Conservation (phyloP, 257 asterid species). For the Solanum pinnatisectum region DNA sequence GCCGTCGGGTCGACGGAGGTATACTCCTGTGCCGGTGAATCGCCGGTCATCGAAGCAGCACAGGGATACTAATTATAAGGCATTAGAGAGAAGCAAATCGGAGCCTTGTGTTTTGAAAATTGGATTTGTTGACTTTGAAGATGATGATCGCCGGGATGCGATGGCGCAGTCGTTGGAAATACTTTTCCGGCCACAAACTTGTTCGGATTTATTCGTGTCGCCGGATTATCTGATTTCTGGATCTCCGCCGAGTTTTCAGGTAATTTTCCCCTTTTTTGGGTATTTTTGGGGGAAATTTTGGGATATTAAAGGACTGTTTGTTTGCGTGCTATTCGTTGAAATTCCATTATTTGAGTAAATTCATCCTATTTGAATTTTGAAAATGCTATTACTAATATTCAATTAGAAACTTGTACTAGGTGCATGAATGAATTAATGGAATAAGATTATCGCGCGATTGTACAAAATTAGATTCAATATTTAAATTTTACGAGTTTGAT, state of each 20-base stretch:
- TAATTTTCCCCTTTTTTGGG: neutral
- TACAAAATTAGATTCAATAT: neutral
- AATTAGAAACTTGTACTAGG: neutral
- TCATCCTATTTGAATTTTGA: neutral
- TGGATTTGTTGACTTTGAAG: neutral
- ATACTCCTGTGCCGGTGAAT: neutral
- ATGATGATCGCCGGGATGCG: neutral
- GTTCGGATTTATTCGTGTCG: conserved; percentile 27
- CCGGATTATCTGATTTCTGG: conserved; percentile 15
- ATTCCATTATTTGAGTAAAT: neutral
- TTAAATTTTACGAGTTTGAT: neutral
- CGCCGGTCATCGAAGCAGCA: conserved; percentile 5
- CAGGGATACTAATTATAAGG: neutral
- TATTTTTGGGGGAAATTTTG: neutral
- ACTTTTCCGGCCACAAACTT: conserved; percentile 37
- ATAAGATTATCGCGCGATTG: neutral
- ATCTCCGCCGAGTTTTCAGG: conserved; percentile 19
- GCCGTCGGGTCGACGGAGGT: conserved; percentile 2
- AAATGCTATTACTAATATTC: neutral
- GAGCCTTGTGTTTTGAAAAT: conserved; percentile 26
- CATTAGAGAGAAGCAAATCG: conserved; percentile 31
- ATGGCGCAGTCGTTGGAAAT: conserved; percentile 18
- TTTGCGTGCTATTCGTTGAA: neutral
- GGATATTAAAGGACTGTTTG: neutral
- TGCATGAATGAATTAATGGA: neutral